Conservation (phyloP, 1,284 basidiomycete genomes). For the Ustilago tritici region DNA sequence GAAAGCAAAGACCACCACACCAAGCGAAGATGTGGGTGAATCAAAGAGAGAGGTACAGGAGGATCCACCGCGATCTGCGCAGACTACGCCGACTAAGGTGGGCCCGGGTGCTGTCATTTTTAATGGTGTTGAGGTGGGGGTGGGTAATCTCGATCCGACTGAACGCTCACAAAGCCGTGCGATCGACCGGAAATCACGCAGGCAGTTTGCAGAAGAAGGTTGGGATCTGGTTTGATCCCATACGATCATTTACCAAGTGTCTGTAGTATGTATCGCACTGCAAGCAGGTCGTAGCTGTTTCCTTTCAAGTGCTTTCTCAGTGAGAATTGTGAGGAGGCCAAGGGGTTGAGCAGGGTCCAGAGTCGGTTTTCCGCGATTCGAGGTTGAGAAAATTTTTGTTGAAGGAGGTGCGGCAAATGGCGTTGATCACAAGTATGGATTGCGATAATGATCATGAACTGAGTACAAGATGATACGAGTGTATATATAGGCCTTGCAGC, state of each 20-base stretch:
- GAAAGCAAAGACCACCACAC: slow-evolving; percentile 5
- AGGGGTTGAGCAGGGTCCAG: not conserved
- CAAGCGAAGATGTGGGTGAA: not conserved
- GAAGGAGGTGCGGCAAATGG: no score
- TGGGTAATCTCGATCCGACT: slow-evolving; percentile 20
- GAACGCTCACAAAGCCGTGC: slow-evolving; percentile 4
- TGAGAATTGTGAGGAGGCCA: not conserved
- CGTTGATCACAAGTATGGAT: no score
- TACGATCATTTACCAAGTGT: not conserved
- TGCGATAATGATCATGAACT: no score
- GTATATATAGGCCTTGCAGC: no score
- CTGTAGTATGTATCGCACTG: not conserved
- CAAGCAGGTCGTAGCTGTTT: not conserved
- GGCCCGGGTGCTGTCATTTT: slow-evolving; percentile 50
- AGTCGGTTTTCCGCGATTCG: slow-evolving; percentile 13
- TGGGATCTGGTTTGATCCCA: slow-evolving; percentile 27
- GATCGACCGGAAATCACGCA: slow-evolving; percentile 18
- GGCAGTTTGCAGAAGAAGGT: slow-evolving; percentile 31
- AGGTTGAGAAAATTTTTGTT: not conserved
- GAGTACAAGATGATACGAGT: no score
- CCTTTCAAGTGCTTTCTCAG: not conserved
- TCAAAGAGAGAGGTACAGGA: not conserved
- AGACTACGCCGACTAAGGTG: slow-evolving; percentile 16
- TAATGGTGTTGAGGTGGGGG: slow-evolving; percentile 49
- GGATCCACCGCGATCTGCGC: not conserved